Base-by-base conservation (phyloP, 306 rosid species). In the Fagus sylvatica region DNA sequence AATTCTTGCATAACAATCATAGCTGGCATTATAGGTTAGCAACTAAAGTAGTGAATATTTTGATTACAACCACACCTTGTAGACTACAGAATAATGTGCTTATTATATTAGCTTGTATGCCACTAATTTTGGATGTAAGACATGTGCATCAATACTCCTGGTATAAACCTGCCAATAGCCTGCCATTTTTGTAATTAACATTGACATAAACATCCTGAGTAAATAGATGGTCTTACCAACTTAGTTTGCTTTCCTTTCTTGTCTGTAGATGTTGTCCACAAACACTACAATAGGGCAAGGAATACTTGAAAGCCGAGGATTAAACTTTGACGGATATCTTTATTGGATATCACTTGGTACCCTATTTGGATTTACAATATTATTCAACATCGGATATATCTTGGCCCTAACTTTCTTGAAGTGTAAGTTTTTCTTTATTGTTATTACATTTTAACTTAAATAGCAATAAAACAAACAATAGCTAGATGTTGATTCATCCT, bases 281-380 rank as follows among this genome's bases (percentile, higher is more conserved):
- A 88, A 83, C 74, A 54, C 19, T 12, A 78, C 86, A 0, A 46
- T 83, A 30, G 87, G 85, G 42, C 54, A 9, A 43, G 57, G 75
- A 69, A 51, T 46, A 8, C 87, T 88, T 34, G 60, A 36, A 64
- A 78, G 83, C 68, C 86, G 80, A 33, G 89, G 91, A 8, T 72
- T 85, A 3, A 53, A 85, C 80, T 85, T 71, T 15, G 59, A 78
- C 16, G 76, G 73, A 72, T 49, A 72, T 64, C 0, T 57, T 13
- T 88, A 82, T 40, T 85, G 87, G 91, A 73, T 88, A 69, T 83
- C 89, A 69, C 42, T 88, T 22, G 84, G 75, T 17, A 84, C 87
- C 22, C 78, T 85, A 41, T 71, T 83, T 36, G 89, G 87, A 56
- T 83, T 85, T 46, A 17, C 86, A 66, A 1, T 85, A 41, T 22